phyloP scores from a whole-genome alignment of 2,329 filamentous ascomycete species.

The Fusarium sp. region DNA sequence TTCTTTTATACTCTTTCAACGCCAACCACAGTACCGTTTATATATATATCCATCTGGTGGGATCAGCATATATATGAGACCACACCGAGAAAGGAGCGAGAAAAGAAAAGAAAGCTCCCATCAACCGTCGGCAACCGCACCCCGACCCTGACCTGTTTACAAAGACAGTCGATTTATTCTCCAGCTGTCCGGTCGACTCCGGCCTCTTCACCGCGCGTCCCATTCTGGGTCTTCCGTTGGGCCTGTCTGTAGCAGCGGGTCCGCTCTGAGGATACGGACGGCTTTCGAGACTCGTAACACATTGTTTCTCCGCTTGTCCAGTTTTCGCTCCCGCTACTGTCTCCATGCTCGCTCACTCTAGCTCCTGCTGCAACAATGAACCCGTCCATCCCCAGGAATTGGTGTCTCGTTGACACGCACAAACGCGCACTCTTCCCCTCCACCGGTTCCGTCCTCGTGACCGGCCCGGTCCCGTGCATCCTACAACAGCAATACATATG shows the following conservation, averaged over 20 bases:
- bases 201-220: constrained; percentile 36
- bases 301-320: constrained; percentile 37
- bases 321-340: constrained; percentile 30
- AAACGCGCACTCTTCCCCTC: constrained; percentile 15
- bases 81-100: constrained; percentile 7
- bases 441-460: constrained; percentile 40
- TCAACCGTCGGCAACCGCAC: constrained; percentile 22
- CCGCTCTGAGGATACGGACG: constrained; percentile 23
- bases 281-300: constrained; percentile 15
- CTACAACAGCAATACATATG: not conserved
- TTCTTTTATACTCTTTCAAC: not conserved
- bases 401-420: constrained; percentile 12
- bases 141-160: constrained; percentile 10
- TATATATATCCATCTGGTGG: not conserved
- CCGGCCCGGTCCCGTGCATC: constrained; percentile 42
- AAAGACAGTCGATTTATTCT: constrained; percentile 17
- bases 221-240: constrained; percentile 35
- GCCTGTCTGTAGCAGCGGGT: constrained; percentile 34
- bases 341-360: constrained; percentile 22
- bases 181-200: constrained; percentile 42
- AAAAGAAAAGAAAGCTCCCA: constrained; percentile 15
- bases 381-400: constrained; percentile 24
- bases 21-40: not conserved
- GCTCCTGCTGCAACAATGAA: constrained; percentile 21
- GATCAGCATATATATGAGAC: constrained; percentile 1